Percentiles rank a stretch among this genome's conserved stretches.
Conservation (phyloP, 352 stramenopile species). For the Peronospora destructor region DNA sequence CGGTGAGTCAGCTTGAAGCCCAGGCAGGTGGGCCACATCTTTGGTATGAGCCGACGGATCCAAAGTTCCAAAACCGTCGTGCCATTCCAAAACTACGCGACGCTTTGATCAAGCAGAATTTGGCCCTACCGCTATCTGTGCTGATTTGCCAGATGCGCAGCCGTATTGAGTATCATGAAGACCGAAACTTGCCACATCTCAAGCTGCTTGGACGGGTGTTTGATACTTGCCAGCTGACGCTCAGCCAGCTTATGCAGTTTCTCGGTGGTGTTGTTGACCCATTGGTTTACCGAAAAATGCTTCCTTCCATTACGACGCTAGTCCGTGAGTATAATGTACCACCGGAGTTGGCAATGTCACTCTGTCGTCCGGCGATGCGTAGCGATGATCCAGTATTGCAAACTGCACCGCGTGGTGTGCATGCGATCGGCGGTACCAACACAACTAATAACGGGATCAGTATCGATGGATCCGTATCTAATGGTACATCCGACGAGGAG, state of each 20-base stretch:
- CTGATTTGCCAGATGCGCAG: constrained; percentile 83
- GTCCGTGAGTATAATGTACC: constrained; percentile 71
- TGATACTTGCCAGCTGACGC: constrained; percentile 80
- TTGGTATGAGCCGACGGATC: constrained; percentile 70
- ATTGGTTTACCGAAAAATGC: constrained; percentile 59
- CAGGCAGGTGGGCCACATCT: constrained; percentile 71
- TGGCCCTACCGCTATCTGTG: constrained; percentile 69
- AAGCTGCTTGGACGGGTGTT: constrained; percentile 78
- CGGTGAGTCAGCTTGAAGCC: constrained; percentile 71
- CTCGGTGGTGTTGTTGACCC: constrained; percentile 68
- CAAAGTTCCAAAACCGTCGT: constrained; percentile 78
- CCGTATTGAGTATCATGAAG: constrained; percentile 76
- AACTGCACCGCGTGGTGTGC: constrained; percentile 54
- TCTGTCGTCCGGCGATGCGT: constrained; percentile 72
- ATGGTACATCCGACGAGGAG: constrained; percentile 10
- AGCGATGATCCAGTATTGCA: constrained; percentile 63
- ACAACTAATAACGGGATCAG: constrained; percentile 19
- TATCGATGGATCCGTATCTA: constrained; percentile 9
- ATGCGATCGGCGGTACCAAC: constrained; percentile 30
- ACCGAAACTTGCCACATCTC: constrained; percentile 44
- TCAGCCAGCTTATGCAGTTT: constrained; percentile 85
- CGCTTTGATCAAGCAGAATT: constrained; percentile 70
- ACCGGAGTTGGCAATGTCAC: constrained; percentile 68
- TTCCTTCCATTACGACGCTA: constrained; percentile 54
- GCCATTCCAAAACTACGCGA: constrained; percentile 77